Conservation (phyloP, 2,329 filamentous ascomycete genomes). For the Monosporascus cannonballus region DNA sequence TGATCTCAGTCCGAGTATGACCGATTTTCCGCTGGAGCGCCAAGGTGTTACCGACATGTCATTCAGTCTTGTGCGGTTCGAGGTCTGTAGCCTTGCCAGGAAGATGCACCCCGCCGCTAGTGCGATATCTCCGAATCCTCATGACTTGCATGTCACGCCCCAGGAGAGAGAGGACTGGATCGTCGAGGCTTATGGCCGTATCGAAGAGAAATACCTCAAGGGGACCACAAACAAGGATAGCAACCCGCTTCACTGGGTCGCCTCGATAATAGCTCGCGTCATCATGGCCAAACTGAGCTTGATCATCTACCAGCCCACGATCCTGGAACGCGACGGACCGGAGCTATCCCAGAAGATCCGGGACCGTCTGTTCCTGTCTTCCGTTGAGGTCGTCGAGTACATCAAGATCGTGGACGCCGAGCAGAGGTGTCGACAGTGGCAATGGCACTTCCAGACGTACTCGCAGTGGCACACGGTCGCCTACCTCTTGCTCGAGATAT, state of each 20-base stretch:
- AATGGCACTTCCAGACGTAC: slow-evolving; percentile 55
- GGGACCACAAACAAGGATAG: slow-evolving; percentile 39
- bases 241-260: slow-evolving; percentile 44
- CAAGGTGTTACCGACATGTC: slow-evolving; percentile 49
- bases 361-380: slow-evolving; percentile 41
- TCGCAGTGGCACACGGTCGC: slow-evolving; percentile 55
- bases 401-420: slow-evolving; percentile 48
- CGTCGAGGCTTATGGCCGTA: slow-evolving; percentile 38
- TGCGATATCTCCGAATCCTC: slow-evolving; percentile 24
- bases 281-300: slow-evolving; percentile 50
- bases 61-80: slow-evolving; percentile 36
- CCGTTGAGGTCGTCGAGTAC: slow-evolving; percentile 51
- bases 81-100: slow-evolving; percentile 35
- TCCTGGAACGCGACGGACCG: slow-evolving; percentile 36
- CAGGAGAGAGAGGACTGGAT: slow-evolving; percentile 40
- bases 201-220: slow-evolving; percentile 49
- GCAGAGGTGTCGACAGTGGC: slow-evolving; percentile 41
- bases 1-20: slow-evolving; percentile 43
- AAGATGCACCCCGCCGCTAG: slow-evolving; percentile 31
- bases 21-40: slow-evolving; percentile 38
- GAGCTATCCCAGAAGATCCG: slow-evolving; percentile 32
- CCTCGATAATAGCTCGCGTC: slow-evolving; percentile 40
- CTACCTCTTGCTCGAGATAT: slow-evolving; percentile 47
- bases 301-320: slow-evolving; percentile 45
- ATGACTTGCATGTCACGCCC: slow-evolving; percentile 26